These are phyloP conservation scores for Arthrobotrys pseudoclavata DNA, from an alignment of 2,329 filamentous ascomycete species.

Conservation along the genomic window DNA sequence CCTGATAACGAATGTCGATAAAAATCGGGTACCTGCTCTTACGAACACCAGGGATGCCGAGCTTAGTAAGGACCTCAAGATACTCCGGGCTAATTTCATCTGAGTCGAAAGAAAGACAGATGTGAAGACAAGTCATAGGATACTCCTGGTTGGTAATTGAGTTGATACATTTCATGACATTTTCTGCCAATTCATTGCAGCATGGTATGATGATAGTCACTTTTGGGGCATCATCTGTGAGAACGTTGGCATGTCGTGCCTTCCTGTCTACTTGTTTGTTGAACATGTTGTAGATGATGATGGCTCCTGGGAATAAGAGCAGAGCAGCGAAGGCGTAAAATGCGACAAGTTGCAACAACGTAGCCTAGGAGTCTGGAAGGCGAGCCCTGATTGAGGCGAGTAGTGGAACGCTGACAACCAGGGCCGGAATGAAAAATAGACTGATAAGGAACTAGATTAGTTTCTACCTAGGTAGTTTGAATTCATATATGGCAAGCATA, in stretches of 20 bases:
- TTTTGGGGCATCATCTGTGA: constrained; percentile 91
- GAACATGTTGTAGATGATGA: constrained; percentile 87
- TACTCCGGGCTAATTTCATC: constrained; percentile 90
- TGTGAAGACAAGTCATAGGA: constrained; percentile 88
- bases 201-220: constrained; percentile 97
- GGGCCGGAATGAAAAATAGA: constrained; percentile 88
- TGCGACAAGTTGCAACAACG: constrained; percentile 88
- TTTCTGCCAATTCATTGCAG: constrained; percentile 88
- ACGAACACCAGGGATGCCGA: constrained; percentile 83
- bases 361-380: constrained; percentile 79
- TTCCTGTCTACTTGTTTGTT: constrained; percentile 84
- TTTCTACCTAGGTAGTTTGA: neutral
- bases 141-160: constrained; percentile 96
- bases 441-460: constrained; percentile 67
- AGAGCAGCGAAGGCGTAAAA: constrained; percentile 93
- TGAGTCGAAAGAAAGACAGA: constrained; percentile 95
- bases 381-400: constrained; percentile 78
- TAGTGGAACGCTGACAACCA: constrained; percentile 91
- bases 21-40: constrained; percentile 82
- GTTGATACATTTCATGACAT: constrained; percentile 87
- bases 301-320: constrained; percentile 88
- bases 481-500: neutral
- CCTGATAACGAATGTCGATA: constrained; percentile 88
- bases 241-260: constrained; percentile 86
- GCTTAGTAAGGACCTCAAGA: constrained; percentile 83